Evolutionary conservation across 2,329 filamentous ascomycete genomes (phyloP).

Genomic region (Hirsutella rhossiliensis): DNA sequence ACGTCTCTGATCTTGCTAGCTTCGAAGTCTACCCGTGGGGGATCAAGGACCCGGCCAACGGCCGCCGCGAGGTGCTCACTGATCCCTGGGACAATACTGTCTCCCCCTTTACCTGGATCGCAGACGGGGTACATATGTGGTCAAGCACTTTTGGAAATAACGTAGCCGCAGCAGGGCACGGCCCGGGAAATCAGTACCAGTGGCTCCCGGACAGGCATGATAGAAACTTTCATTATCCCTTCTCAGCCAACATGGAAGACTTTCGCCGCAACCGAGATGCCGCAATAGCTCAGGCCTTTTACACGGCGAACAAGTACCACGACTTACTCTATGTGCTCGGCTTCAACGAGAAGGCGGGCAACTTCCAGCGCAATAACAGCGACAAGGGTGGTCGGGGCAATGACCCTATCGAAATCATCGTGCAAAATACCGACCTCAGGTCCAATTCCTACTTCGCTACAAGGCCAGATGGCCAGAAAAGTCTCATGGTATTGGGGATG

Average conservation of each 20-base stretch:
- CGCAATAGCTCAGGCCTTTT: constrained; percentile 47
- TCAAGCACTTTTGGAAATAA: constrained; percentile 45
- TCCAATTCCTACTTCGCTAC: no score
- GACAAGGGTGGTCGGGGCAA: constrained; percentile 35
- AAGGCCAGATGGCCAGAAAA: no score
- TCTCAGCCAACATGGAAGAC: constrained; percentile 21
- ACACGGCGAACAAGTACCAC: constrained; percentile 47
- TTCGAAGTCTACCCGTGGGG: constrained; percentile 46
- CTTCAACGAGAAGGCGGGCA: constrained; percentile 45
- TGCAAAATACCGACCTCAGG: constrained; percentile 30
- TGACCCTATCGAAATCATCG: constrained; percentile 42
- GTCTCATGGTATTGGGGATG: no score
- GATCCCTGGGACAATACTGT: constrained; percentile 34
- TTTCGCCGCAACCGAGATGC: constrained; percentile 44
- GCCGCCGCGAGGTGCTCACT: constrained; percentile 26
- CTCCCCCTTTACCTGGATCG: constrained; percentile 42
- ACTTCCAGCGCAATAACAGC: constrained; percentile 47
- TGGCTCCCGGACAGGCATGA: no score
- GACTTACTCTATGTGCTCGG: constrained; percentile 45
- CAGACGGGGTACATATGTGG: constrained; percentile 37
- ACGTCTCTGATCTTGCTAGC: constrained; percentile 37
- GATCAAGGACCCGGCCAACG: constrained; percentile 39
- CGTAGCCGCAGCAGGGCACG: constrained; percentile 16
- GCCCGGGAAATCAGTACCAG: no score
- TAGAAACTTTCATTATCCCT: constrained; percentile 33